A percentile compares a stretch with the other conserved stretches of the same genome.
phyloP scores from a whole-genome alignment of 2,329 filamentous ascomycete species.

The Aspergillus sp. region DNA sequence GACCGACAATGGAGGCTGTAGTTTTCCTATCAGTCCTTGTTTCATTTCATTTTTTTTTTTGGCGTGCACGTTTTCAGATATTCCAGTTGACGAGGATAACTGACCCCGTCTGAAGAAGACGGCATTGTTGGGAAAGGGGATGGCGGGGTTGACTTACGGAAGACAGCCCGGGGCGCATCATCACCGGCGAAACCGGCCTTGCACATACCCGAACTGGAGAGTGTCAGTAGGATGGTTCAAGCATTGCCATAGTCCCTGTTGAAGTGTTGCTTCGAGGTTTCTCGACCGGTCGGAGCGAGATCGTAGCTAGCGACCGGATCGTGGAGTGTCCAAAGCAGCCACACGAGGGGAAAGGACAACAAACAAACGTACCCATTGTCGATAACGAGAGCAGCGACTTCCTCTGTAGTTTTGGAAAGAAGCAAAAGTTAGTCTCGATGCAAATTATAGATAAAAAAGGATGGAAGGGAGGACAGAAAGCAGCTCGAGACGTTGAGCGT shows the following conservation, averaged over 20 bases:
- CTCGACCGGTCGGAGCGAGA: neutral
- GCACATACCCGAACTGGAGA: slow-evolving; percentile 95
- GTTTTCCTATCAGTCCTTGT: slow-evolving; percentile 15
- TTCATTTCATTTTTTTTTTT: neutral
- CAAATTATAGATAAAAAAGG: slow-evolving; percentile 6
- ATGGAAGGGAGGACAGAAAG: slow-evolving; percentile 8
- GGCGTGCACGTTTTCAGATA: neutral
- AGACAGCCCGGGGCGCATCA: slow-evolving; percentile 98
- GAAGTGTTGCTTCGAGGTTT: too few species aligned
- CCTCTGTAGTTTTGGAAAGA: slow-evolving; percentile 60
- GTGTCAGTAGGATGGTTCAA: slow-evolving; percentile 15
- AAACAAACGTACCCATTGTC: slow-evolving; percentile 95
- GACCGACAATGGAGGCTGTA: slow-evolving; percentile 95
- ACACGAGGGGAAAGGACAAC: slow-evolving; percentile 19
- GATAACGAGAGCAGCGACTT: slow-evolving; percentile 99
- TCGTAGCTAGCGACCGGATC: neutral
- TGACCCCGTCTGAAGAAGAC: slow-evolving; percentile 14
- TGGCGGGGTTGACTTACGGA: slow-evolving; percentile 71
- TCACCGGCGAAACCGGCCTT: slow-evolving; percentile 99
- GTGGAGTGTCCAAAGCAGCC: slow-evolving; percentile 5
- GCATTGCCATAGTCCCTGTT: too few species aligned
- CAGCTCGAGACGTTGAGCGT: slow-evolving; percentile 9
- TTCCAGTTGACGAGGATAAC: slow-evolving; percentile 20
- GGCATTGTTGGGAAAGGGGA: slow-evolving; percentile 13
- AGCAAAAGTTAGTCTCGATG: slow-evolving; percentile 30